Evolutionary conservation across 2,329 filamentous ascomycete species (phyloP).

Genomic region (Fusarium neocosmosporiellum): DNA sequence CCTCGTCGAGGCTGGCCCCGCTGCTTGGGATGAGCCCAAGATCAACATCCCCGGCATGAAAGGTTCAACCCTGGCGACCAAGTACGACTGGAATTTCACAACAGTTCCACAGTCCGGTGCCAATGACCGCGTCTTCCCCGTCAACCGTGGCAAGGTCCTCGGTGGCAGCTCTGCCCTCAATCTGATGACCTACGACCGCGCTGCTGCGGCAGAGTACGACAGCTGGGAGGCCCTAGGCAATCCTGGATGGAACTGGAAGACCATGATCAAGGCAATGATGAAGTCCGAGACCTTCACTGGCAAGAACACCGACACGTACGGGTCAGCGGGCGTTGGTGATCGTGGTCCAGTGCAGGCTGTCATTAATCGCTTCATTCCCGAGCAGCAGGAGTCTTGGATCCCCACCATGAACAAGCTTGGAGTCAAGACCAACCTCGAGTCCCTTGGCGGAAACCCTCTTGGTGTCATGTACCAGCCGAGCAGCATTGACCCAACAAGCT

Average conservation of each 20-base stretch:
- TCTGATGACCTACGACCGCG: conserved; percentile 51
- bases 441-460: conserved; percentile 57
- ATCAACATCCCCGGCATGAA: conserved; percentile 49
- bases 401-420: conserved; percentile 57
- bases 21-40: conserved; percentile 42
- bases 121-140: conserved; percentile 52
- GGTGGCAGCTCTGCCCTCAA: conserved; percentile 55
- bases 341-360: conserved; percentile 38
- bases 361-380: conserved; percentile 55
- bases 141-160: conserved; percentile 60
- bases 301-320: conserved; percentile 27
- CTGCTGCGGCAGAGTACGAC: conserved; percentile 50
- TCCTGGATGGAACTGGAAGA: conserved; percentile 51
- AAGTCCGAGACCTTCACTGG: conserved; percentile 38
- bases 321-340: conserved; percentile 20
- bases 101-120: conserved; percentile 54
- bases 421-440: conserved; percentile 51
- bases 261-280: conserved; percentile 49
- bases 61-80: conserved; percentile 42
- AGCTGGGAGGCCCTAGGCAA: conserved; percentile 52
- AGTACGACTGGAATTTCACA: conserved; percentile 57
- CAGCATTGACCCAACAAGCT: conserved; percentile 57
- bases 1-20: conserved; percentile 45
- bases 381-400: conserved; percentile 56
- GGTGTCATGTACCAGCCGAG: conserved; percentile 62